Percentiles rank a stretch among this genome's conserved stretches.
Conservation (phyloP, 1,139 yeast genomes). For the Citeromyces siamensis region DNA sequence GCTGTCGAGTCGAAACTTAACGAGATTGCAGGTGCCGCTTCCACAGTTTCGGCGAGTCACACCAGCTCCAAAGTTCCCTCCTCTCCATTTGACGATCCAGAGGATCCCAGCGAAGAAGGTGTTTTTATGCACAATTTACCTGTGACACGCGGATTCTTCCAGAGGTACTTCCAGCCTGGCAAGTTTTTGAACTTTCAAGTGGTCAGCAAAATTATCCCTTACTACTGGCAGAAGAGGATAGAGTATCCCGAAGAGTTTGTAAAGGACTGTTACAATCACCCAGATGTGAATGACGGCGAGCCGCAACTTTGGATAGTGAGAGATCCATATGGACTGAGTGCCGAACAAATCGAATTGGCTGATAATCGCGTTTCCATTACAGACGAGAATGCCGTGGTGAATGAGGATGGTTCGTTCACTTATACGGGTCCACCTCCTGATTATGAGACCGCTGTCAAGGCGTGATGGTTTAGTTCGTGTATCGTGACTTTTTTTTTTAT, state of each 20-base stretch:
- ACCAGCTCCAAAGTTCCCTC: slow-evolving; percentile 1
- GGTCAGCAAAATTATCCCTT: slow-evolving; percentile 43
- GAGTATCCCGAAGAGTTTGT: slow-evolving; percentile 10
- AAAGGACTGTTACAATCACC: slow-evolving; percentile 47
- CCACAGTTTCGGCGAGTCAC: background rate
- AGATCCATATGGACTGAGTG: slow-evolving; percentile 75
- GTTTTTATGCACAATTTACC: slow-evolving; percentile 7
- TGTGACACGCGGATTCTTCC: slow-evolving; percentile 13
- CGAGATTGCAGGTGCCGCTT: background rate
- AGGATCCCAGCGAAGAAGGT: slow-evolving; percentile 3
- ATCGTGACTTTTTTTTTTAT: no score
- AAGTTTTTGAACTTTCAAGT: slow-evolving; percentile 43
- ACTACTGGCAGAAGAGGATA: slow-evolving; percentile 24
- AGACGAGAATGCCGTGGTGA: slow-evolving; percentile 56
- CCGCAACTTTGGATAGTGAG: slow-evolving; percentile 83
- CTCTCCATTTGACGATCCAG: background rate
- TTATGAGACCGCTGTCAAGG: slow-evolving; percentile 15
- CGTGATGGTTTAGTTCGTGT: slow-evolving; percentile 3
- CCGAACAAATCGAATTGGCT: slow-evolving; percentile 38
- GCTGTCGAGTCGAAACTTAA: slow-evolving; percentile 2
- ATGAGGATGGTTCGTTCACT: slow-evolving; percentile 40
- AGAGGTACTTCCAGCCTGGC: slow-evolving; percentile 55
- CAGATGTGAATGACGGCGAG: slow-evolving; percentile 51
- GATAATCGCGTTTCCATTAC: slow-evolving; percentile 36
- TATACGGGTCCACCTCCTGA: slow-evolving; percentile 57